Conservation (phyloP, 805 yeast species). For the Candida odintsovae region DNA sequence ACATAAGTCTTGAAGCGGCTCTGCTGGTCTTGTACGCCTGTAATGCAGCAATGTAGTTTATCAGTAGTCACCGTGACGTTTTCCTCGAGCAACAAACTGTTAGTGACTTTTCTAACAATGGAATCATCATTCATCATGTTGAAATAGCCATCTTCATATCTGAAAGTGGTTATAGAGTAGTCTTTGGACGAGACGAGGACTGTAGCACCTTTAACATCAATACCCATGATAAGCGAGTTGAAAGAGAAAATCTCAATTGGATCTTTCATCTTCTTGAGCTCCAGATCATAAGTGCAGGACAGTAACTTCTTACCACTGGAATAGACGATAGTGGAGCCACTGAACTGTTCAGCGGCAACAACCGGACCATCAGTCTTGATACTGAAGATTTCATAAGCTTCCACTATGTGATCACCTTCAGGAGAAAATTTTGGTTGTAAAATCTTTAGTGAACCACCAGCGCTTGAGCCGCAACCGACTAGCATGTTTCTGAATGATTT, state of each 20-base stretch:
- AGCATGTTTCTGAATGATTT: conserved; percentile 24
- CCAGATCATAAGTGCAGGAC: conserved; percentile 11
- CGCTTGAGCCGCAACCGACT: conserved; percentile 26
- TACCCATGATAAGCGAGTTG: conserved; percentile 13
- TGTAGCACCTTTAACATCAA: conserved; percentile 17
- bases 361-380: conserved; percentile 21
- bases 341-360: conserved; percentile 14
- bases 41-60: conserved; percentile 16
- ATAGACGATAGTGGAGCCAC: conserved; percentile 11
- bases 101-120: conserved; percentile 16
- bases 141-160: conserved; percentile 13
- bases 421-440: conserved; percentile 10
- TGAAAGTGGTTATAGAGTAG: conserved; percentile 22
- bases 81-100: conserved; percentile 8
- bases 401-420: conserved; percentile 5
- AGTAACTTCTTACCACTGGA: conserved; percentile 14
- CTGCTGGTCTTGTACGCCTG: conserved; percentile 10
- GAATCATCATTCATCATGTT: conserved; percentile 13
- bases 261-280: conserved; percentile 11
- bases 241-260: conserved; percentile 8
- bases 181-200: conserved; percentile 25
- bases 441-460: conserved; percentile 20
- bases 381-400: conserved; percentile 13
- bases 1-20: conserved; percentile 14
- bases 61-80: conserved; percentile 16